Conservation (phyloP, 176 grass and related monocot species). For the Musa troglodytarum region DNA sequence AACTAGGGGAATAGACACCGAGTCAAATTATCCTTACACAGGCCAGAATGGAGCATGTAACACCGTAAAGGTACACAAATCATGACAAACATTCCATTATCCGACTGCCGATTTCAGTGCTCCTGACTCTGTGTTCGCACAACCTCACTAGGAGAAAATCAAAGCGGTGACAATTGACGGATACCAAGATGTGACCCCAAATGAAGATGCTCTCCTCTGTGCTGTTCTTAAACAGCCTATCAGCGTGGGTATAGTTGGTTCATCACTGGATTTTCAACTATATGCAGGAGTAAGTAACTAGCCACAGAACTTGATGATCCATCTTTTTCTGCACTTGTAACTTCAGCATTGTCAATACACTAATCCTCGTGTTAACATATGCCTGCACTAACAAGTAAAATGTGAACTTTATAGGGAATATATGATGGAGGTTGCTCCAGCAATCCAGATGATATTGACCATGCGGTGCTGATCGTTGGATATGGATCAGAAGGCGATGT, state of each 20-base stretch:
- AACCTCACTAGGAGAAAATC: conserved; percentile 23
- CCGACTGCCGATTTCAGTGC: neutral
- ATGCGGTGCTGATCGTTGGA: conserved; percentile 44
- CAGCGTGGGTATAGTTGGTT: conserved; percentile 41
- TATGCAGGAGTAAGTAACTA: conserved; percentile 33
- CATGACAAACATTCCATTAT: neutral
- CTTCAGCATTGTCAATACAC: neutral
- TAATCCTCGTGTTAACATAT: neutral
- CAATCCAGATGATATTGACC: conserved; percentile 39
- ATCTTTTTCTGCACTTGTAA: neutral
- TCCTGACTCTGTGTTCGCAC: neutral
- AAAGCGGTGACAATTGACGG: conserved; percentile 37
- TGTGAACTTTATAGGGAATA: conserved; percentile 25
- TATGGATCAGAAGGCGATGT: conserved; percentile 30
- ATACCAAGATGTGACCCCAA: conserved; percentile 33
- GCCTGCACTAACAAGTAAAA: neutral
- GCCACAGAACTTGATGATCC: neutral
- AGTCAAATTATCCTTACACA: conserved; percentile 22
- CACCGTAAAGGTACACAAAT: conserved; percentile 9
- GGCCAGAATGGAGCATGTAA: conserved; percentile 16
- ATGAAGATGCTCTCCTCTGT: conserved; percentile 35
- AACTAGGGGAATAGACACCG: conserved; percentile 18
- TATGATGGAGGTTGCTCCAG: conserved; percentile 45
- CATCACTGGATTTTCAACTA: conserved; percentile 35
- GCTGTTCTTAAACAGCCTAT: conserved; percentile 36